phyloP scores from a whole-genome alignment of 2,329 filamentous ascomycete species.

The Didymella arachidicola region DNA sequence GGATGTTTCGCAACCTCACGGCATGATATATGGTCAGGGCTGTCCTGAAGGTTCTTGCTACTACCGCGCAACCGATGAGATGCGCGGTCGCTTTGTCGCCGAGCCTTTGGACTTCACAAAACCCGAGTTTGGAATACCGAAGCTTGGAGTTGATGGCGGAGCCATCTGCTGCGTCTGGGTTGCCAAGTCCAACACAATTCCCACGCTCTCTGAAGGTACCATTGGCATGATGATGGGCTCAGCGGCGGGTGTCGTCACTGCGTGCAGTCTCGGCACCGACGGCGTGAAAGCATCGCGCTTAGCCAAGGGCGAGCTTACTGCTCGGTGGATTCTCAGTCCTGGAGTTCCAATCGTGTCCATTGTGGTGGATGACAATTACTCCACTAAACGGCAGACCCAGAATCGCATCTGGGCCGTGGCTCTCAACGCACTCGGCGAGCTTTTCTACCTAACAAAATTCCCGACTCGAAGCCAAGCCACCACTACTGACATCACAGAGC shows the following conservation, averaged over 20 bases:
- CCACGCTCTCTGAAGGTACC: constrained; percentile 75
- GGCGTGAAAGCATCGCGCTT: constrained; percentile 68
- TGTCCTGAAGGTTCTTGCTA: constrained; percentile 83
- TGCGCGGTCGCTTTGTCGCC: constrained; percentile 76
- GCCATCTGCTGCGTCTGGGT: constrained; percentile 86
- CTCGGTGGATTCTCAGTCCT: constrained; percentile 88
- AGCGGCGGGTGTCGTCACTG: constrained; percentile 80
- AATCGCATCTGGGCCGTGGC: constrained; percentile 87
- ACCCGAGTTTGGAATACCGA: constrained; percentile 76
- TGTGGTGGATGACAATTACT: constrained; percentile 84
- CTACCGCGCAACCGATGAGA: constrained; percentile 76
- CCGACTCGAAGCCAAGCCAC: constrained; percentile 65
- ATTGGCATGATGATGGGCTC: constrained; percentile 85
- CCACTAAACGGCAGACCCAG: constrained; percentile 70
- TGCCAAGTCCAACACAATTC: constrained; percentile 78
- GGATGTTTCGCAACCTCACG: constrained; percentile 87
- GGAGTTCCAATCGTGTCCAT: constrained; percentile 90
- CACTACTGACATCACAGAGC: constrained; percentile 60
- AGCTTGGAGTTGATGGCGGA: constrained; percentile 73
- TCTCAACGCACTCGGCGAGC: constrained; percentile 91
- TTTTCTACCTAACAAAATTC: constrained; percentile 81
- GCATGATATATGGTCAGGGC: constrained; percentile 84
- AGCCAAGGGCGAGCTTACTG: constrained; percentile 77
- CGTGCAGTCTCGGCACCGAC: constrained; percentile 76
- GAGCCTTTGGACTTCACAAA: constrained; percentile 67